A percentile compares a stretch with the other conserved stretches of the same genome.
These are phyloP conservation scores for Linnemannia elongata DNA, from an alignment of 192 early-diverging fungal species.

Conservation along the genomic window DNA sequence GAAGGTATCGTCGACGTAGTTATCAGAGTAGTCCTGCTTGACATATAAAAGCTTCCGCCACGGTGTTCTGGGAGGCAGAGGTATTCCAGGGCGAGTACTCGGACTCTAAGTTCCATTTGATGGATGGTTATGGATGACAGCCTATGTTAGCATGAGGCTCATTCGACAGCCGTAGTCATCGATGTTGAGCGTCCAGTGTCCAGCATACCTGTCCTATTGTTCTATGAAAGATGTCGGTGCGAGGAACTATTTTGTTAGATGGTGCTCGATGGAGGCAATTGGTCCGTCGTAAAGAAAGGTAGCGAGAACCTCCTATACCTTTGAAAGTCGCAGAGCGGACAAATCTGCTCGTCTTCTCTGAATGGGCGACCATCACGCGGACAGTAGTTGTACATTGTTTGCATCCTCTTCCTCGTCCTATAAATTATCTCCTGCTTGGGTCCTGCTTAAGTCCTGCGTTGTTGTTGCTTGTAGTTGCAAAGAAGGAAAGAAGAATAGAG, in stretches of 20 bases:
- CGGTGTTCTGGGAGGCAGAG: slow-evolving; percentile 33
- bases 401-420: slow-evolving; percentile 13
- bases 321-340: slow-evolving; percentile 50
- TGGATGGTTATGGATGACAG: not conserved
- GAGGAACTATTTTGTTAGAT: not conserved
- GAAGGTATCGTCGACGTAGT: slow-evolving; percentile 92
- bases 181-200: not conserved
- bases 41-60: slow-evolving; percentile 92
- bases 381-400: slow-evolving; percentile 50
- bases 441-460: not conserved
- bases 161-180: not conserved
- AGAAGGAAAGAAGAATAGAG: too few species aligned
- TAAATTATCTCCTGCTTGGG: not conserved
- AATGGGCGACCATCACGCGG: slow-evolving; percentile 52
- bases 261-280: not conserved
- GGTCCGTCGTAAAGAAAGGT: too few species aligned
- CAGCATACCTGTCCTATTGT: slow-evolving; percentile 31
- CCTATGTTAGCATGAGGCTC: not conserved
- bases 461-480: too few species aligned
- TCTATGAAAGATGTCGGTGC: not conserved
- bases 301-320: slow-evolving; percentile 10
- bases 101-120: slow-evolving; percentile 9
- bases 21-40: slow-evolving; percentile 91
- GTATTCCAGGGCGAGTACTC: slow-evolving; percentile 13
- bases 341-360: slow-evolving; percentile 49